These are phyloP conservation scores for Marasmius tenuissimus DNA, from an alignment of 1,284 basidiomycete species.

Conservation along the genomic window DNA sequence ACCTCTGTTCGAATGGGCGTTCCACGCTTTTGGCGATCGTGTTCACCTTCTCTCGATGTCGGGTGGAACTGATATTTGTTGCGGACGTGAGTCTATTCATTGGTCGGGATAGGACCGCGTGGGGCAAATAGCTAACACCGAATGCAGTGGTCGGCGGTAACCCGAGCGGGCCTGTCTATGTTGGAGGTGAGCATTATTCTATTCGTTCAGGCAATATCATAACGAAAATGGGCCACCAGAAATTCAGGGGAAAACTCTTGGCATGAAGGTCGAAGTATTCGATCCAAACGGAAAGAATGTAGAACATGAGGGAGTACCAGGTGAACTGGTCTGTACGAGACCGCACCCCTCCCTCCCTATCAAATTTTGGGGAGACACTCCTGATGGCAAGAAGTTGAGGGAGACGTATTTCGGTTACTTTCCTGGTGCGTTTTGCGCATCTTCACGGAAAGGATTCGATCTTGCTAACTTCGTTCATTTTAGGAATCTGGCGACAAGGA, in stretches of 20 bases:
- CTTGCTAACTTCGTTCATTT: not conserved
- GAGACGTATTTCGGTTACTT: constrained; percentile 79
- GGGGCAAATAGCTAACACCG: not conserved
- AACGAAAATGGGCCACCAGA: constrained; percentile 36
- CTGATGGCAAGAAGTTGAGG: constrained; percentile 58
- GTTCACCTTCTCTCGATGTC: constrained; percentile 70
- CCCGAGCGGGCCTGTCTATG: constrained; percentile 47
- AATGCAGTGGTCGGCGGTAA: constrained; percentile 47
- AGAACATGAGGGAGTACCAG: constrained; percentile 54
- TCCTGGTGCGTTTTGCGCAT: constrained; percentile 40
- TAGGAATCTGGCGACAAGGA: constrained; percentile 68
- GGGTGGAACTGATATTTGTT: constrained; percentile 85
- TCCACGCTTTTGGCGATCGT: constrained; percentile 59
- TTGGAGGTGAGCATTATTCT: constrained; percentile 43
- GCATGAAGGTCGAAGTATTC: constrained; percentile 67
- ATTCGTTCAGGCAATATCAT: not conserved
- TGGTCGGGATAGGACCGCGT: not conserved
- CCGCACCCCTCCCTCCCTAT: constrained; percentile 88
- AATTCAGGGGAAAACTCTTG: constrained; percentile 61
- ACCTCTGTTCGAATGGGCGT: constrained; percentile 79
- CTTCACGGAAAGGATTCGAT: not conserved
- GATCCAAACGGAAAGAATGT: constrained; percentile 55
- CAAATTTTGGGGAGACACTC: constrained; percentile 75
- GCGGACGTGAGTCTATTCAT: constrained; percentile 45
- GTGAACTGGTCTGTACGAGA: constrained; percentile 69